A percentile compares a stretch with the other conserved stretches of the same genome.
These are phyloP conservation scores for Acrasis kona DNA, from an alignment of 78 protist species.

Conservation along the genomic window DNA sequence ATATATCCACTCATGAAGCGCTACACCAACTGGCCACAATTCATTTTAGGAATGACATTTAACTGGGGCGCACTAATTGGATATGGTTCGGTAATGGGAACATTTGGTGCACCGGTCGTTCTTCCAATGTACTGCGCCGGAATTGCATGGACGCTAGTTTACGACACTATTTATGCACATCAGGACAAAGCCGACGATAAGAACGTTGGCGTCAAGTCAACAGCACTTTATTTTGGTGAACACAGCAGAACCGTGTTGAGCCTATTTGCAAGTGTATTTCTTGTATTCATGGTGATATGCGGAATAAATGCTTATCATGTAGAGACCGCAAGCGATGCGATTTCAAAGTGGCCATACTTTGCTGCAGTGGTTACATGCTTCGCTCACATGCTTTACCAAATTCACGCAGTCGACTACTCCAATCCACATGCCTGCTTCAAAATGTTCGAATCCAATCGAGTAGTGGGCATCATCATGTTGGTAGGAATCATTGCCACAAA, in stretches of 20 bases:
- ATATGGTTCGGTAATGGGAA: slow-evolving; percentile 50
- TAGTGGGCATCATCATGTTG: too few relatives aligned
- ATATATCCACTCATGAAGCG: slow-evolving; percentile 78
- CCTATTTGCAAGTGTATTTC: not conserved
- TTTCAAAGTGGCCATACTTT: too few relatives aligned
- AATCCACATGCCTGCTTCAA: too few relatives aligned
- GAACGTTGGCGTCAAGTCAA: slow-evolving; percentile 70
- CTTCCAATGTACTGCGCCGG: slow-evolving; percentile 62
- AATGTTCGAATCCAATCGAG: too few relatives aligned
- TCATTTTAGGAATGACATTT: slow-evolving; percentile 74
- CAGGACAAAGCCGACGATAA: slow-evolving; percentile 77
- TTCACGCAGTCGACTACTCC: too few relatives aligned
- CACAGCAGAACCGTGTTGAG: not conserved
- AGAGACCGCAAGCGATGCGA: too few relatives aligned
- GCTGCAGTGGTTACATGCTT: too few relatives aligned
- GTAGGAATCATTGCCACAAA: too few relatives aligned
- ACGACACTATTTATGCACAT: slow-evolving; percentile 88
- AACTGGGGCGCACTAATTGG: slow-evolving; percentile 88
- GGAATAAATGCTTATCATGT: too few relatives aligned
- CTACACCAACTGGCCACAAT: slow-evolving; percentile 75
- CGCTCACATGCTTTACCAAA: too few relatives aligned
- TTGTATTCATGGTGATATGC: too few relatives aligned
- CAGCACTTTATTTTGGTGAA: slow-evolving; percentile 47
- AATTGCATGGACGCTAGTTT: slow-evolving; percentile 72
- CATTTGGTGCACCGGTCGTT: slow-evolving; percentile 8